Base-by-base conservation (phyloP, 2,329 filamentous ascomycete genomes). In the Clonostachys rhizophaga region DNA sequence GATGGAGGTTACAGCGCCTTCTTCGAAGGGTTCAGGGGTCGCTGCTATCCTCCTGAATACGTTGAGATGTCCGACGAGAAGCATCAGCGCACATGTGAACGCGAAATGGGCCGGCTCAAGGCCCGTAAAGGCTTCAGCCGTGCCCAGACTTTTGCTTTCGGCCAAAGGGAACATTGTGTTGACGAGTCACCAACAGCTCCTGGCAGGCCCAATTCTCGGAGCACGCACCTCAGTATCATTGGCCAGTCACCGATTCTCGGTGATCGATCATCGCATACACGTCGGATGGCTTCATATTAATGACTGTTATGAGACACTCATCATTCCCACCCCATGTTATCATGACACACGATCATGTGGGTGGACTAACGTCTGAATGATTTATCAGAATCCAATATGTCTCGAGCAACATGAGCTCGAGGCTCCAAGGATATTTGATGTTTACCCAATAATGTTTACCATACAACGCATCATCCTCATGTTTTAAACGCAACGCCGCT, bases 1-100 rank as follows among this genome's bases (percentile, higher is more conserved):
- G 91, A 97, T 55, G 94, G 94, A 50, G 94, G 94, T 40, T 99
- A 99, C 72, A 96, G 91, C 66, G 84, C 84, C 30, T 99, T 99
- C 75, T 99, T 92, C 65, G 73, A 80, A 20, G 76, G 89, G 53
- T 84, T 96, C 65, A 84, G 84, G 45, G 71, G 78, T 42, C 84
- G 91, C 51, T 99, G 94, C 75, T 94, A 85, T 58, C 94, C 94
- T 18, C 91, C 95, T 59, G 91, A 92, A 62, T 99, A 99, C 62
- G 89, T 99, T 49, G 91, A 94, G 68, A 99, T 99, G 94, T 87
- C 85, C 54, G 89, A 88, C 54, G 87, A 92, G 63, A 89, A 92
- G 64, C 91, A 99, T 68, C 88, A 90, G 58, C 85, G 84, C 59
- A 94, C 91, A 40, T 97, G 94, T 65, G 94, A 99, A 72, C 87